Percentiles rank a stretch among this genome's conserved stretches.
phyloP scores from a whole-genome alignment of 2,329 filamentous ascomycete genomes.

The Penicillium decumbens region DNA sequence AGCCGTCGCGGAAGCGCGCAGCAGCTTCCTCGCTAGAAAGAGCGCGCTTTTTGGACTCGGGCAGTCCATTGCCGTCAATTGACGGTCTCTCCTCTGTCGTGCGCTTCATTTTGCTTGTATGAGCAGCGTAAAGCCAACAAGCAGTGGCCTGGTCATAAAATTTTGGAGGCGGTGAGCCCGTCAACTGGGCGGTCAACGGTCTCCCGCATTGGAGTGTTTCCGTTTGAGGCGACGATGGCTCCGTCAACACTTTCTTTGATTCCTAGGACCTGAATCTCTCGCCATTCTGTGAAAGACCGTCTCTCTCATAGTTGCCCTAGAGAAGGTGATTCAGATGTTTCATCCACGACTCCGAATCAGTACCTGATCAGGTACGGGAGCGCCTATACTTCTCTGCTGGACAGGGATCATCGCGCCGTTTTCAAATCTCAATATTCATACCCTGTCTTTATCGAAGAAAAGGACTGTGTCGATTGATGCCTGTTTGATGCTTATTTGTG shows the following conservation, averaged over 20 bases:
- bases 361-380: slow-evolving; percentile 1
- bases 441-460: not conserved
- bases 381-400: not conserved
- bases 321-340: not conserved
- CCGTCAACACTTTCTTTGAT: not conserved
- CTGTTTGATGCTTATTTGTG: not conserved
- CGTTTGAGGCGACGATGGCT: not conserved
- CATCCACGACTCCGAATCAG: not conserved
- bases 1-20: slow-evolving; percentile 42
- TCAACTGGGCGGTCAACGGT: slow-evolving; percentile 8
- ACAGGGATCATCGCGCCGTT: not conserved
- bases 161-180: slow-evolving; percentile 19
- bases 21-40: slow-evolving; percentile 38
- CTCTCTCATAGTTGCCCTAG: not conserved
- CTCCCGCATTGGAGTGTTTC: not conserved
- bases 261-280: not conserved
- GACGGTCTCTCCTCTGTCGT: slow-evolving; percentile 36
- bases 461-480: not conserved
- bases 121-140: not conserved
- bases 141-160: slow-evolving; percentile 17
- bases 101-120: slow-evolving; percentile 40
- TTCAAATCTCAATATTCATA: not conserved
- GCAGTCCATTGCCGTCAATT: slow-evolving; percentile 29
- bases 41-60: slow-evolving; percentile 38
- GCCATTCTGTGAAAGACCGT: not conserved